A percentile compares a stretch with the other conserved stretches of the same genome.
Conservation (phyloP, 176 grass and related monocot genomes). For the Rhipidocladum racemiflorum region DNA sequence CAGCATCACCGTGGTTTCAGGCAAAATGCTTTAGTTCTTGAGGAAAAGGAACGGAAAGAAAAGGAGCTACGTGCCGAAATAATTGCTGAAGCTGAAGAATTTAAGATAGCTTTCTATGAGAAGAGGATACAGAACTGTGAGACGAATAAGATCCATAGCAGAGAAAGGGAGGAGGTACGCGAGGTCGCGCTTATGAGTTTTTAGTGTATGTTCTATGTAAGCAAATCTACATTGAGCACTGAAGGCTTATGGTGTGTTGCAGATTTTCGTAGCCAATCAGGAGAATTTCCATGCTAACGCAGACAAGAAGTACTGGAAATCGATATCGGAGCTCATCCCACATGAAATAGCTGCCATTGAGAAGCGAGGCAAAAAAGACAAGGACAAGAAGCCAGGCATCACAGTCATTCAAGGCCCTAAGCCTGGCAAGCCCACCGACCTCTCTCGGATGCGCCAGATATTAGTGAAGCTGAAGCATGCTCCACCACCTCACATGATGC, state of each 20-base stretch:
- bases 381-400: slow-evolving; percentile 83
- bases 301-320: slow-evolving; percentile 91
- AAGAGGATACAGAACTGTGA: slow-evolving; percentile 73
- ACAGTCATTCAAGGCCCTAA: slow-evolving; percentile 79
- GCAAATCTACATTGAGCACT: background rate
- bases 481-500: slow-evolving; percentile 70
- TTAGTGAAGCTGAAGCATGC: slow-evolving; percentile 83
- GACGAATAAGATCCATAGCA: slow-evolving; percentile 58
- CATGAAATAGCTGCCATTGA: slow-evolving; percentile 84
- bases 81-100: slow-evolving; percentile 82
- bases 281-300: slow-evolving; percentile 81
- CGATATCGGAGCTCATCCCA: slow-evolving; percentile 86
- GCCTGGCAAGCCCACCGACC: slow-evolving; percentile 88
- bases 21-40: slow-evolving; percentile 83
- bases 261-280: slow-evolving; percentile 66
- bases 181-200: background rate
- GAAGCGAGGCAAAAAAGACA: slow-evolving; percentile 83
- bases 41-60: slow-evolving; percentile 75
- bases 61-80: slow-evolving; percentile 80
- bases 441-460: slow-evolving; percentile 83
- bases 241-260: background rate
- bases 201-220: background rate
- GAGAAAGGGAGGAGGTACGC: slow-evolving; percentile 87
- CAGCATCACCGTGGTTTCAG: slow-evolving; percentile 34
- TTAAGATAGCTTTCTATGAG: slow-evolving; percentile 77